These are phyloP conservation scores for Achlya hypogyna DNA, from an alignment of 352 stramenopile species.

Conservation along the genomic window DNA sequence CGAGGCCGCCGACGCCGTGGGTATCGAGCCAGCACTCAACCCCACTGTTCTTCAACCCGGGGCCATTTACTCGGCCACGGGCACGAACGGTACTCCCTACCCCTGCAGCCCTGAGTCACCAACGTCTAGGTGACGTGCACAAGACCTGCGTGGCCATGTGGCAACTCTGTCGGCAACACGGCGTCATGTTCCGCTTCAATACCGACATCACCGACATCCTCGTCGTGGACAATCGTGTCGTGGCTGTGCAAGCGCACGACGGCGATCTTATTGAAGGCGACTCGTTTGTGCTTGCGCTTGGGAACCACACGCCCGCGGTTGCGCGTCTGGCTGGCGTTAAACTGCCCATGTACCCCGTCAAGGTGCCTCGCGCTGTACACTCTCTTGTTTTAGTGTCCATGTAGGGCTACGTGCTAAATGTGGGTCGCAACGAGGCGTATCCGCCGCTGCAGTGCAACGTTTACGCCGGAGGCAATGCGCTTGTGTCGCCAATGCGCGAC, in stretches of 20 bases:
- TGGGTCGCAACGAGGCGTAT: constrained; percentile 56
- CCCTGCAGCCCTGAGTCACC: neutral
- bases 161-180: constrained; percentile 62
- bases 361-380: constrained; percentile 18
- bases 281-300: constrained; percentile 75
- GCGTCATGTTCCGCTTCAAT: constrained; percentile 84
- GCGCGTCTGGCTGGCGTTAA: constrained; percentile 60
- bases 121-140: constrained; percentile 46
- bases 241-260: constrained; percentile 67
- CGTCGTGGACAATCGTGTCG: constrained; percentile 61
- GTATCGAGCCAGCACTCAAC: constrained; percentile 57
- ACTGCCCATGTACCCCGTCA: constrained; percentile 75
- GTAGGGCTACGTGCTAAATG: constrained; percentile 70
- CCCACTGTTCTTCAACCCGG: constrained; percentile 49
- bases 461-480: constrained; percentile 63
- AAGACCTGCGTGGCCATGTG: constrained; percentile 83
- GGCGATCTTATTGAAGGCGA: constrained; percentile 81
- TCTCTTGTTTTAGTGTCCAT: neutral
- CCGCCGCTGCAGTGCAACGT: constrained; percentile 68
- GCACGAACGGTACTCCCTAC: constrained; percentile 42
- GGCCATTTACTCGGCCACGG: constrained; percentile 68
- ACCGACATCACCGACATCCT: constrained; percentile 74
- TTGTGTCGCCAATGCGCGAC: constrained; percentile 59
- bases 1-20: constrained; percentile 38
- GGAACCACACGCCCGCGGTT: constrained; percentile 63